phyloP scores from a whole-genome alignment of 1,284 basidiomycete genomes.

The Pyrrhoderma noxium region DNA sequence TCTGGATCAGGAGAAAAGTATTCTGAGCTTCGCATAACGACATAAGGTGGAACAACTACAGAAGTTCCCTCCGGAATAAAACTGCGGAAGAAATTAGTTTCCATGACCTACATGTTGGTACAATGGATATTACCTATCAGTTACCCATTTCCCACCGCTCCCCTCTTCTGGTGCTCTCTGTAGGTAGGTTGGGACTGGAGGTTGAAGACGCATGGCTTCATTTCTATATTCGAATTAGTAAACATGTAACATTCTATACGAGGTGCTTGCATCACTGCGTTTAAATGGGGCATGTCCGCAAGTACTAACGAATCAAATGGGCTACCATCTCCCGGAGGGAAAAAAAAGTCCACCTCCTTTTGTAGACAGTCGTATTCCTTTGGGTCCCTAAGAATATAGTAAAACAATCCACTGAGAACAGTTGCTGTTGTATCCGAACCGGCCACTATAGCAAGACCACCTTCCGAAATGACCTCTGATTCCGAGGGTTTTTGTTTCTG shows the following conservation, averaged over 20 bases:
- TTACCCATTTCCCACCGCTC: conserved; percentile 13
- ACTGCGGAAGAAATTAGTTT: conserved; percentile 23
- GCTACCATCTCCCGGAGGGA: conserved; percentile 19
- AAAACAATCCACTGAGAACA: conserved; percentile 26
- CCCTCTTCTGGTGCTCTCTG: conserved; percentile 9
- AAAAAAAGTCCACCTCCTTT: conserved; percentile 25
- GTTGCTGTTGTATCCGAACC: conserved; percentile 33
- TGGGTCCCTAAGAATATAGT: conserved; percentile 29
- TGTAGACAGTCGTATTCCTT: conserved; percentile 23
- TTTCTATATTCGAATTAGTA: conserved; percentile 4
- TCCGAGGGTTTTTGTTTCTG: conserved; percentile 21
- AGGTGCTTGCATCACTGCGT: conserved; percentile 28
- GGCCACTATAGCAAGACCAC: conserved; percentile 29
- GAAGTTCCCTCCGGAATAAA: conserved; percentile 44
- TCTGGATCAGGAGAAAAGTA: conserved; percentile 35
- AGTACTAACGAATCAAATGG: conserved; percentile 19
- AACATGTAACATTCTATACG: neutral
- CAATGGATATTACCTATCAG: neutral
- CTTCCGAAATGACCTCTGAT: conserved; percentile 27
- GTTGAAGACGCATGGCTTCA: conserved; percentile 9
- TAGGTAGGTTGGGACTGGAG: neutral
- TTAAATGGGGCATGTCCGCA: conserved; percentile 28
- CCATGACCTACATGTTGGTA: too few species aligned
- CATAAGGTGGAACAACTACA: conserved; percentile 40
- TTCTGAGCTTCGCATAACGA: conserved; percentile 34